Conservation (phyloP, 1,284 basidiomycete genomes). For the Wolfiporia cocos region DNA sequence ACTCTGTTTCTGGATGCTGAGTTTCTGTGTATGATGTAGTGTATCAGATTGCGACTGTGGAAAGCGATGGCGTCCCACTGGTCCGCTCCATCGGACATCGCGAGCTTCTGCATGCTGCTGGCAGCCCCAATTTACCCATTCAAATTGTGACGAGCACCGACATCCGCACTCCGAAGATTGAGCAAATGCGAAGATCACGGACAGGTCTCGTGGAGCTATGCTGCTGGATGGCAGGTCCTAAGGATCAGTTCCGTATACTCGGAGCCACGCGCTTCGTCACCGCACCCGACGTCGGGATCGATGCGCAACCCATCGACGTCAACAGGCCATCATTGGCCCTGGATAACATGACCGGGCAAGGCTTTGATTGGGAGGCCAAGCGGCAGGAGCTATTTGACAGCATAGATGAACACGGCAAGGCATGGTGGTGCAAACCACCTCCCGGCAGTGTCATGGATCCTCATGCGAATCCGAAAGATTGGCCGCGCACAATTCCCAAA, state of each 20-base stretch:
- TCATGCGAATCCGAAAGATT: conserved; percentile 46
- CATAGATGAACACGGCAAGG: conserved; percentile 53
- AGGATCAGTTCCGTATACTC: conserved; percentile 55
- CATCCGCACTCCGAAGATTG: conserved; percentile 52
- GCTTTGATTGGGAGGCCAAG: conserved; percentile 59
- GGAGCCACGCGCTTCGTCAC: conserved; percentile 44
- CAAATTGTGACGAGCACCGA: conserved; percentile 40
- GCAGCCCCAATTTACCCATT: conserved; percentile 41
- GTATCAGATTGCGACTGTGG: conserved; percentile 56
- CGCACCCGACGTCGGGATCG: conserved; percentile 9
- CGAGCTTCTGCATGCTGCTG: conserved; percentile 40
- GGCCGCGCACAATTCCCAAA: conserved; percentile 42
- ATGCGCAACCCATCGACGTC: conserved; percentile 1
- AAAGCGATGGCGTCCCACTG: conserved; percentile 36
- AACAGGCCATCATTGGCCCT: conserved; percentile 26
- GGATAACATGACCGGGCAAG: conserved; percentile 30
- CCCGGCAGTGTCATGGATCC: conserved; percentile 47
- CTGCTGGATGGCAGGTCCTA: conserved; percentile 52
- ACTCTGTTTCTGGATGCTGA: too few species aligned
- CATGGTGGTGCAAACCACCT: conserved; percentile 54
- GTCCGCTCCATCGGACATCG: conserved; percentile 60
- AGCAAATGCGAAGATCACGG: conserved; percentile 40
- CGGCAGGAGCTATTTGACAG: conserved; percentile 44
- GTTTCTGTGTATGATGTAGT: too few species aligned
- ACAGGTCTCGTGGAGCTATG: conserved; percentile 43